Conservation (phyloP, 2,329 filamentous ascomycete species). For the Colletotrichum plurivorum region DNA sequence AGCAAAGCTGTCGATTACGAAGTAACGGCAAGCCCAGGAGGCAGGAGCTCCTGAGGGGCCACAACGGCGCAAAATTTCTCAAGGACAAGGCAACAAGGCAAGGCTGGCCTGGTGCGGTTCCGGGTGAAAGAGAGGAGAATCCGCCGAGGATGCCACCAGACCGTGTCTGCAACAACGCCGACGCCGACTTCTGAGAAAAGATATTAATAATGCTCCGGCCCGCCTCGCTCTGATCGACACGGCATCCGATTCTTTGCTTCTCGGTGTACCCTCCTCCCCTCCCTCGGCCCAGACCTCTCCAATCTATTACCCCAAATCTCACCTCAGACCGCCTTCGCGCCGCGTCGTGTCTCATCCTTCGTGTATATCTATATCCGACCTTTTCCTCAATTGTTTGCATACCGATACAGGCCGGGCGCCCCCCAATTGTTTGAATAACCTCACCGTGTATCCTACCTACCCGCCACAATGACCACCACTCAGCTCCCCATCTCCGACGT, state of each 20-base stretch:
- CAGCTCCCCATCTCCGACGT: conserved; percentile 74
- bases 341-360: conserved; percentile 19
- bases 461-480: conserved; percentile 72
- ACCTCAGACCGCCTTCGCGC: conserved; percentile 32
- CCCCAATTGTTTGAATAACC: conserved; percentile 16
- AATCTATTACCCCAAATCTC: conserved; percentile 19
- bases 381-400: not conserved
- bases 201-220: conserved; percentile 12
- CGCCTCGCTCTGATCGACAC: conserved; percentile 16
- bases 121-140: no score
- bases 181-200: no score
- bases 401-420: conserved; percentile 36
- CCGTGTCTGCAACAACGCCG: no score
- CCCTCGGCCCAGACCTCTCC: conserved; percentile 17
- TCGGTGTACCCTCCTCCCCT: conserved; percentile 4
- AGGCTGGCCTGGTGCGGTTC: conserved; percentile 16
- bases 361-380: conserved; percentile 15
- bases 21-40: not conserved
- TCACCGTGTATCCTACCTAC: not conserved
- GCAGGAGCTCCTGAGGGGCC: conserved; percentile 24
- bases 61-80: conserved; percentile 11
- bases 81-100: not conserved
- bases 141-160: no score
- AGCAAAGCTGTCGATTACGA: not conserved
- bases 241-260: conserved; percentile 5